phyloP scores from a whole-genome alignment of 495 filamentous ascomycete species.

The Aspergillus steynii region DNA sequence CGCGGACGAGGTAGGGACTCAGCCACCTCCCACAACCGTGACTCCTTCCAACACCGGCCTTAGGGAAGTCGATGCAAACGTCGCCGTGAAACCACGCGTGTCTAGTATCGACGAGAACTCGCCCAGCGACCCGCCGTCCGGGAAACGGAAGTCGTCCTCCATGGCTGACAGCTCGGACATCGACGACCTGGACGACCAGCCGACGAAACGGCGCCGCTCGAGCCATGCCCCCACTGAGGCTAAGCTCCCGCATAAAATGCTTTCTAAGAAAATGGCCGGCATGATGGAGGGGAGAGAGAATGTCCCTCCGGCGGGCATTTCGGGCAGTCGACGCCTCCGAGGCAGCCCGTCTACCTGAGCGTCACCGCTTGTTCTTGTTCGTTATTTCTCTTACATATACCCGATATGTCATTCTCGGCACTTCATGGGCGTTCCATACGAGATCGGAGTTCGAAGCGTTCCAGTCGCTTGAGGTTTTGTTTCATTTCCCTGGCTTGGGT shows the following conservation, averaged over 20 bases:
- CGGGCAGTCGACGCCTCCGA: constrained; percentile 30
- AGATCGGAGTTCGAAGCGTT: neutral
- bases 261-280: constrained; percentile 44
- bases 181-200: constrained; percentile 46
- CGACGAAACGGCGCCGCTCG: constrained; percentile 56
- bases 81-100: constrained; percentile 40
- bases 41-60: constrained; percentile 49
- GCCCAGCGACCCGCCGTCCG: constrained; percentile 22
- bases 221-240: constrained; percentile 34
- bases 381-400: constrained; percentile 4
- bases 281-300: constrained; percentile 64
- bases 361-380: constrained; percentile 8
- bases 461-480: neutral
- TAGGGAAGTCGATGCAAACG: constrained; percentile 58
- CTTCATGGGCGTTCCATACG: neutral
- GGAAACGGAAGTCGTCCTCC: neutral
- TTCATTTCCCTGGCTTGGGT: neutral
- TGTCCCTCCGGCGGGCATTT: constrained; percentile 42
- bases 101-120: constrained; percentile 26
- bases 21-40: constrained; percentile 35
- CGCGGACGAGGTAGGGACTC: constrained; percentile 43
- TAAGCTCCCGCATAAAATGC: constrained; percentile 44
- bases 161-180: constrained; percentile 25
- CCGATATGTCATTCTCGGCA: neutral
- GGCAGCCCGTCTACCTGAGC: constrained; percentile 29